These are phyloP conservation scores for Gynochthodes officinalis DNA, from an alignment of 257 asterid species.

Conservation along the genomic window DNA sequence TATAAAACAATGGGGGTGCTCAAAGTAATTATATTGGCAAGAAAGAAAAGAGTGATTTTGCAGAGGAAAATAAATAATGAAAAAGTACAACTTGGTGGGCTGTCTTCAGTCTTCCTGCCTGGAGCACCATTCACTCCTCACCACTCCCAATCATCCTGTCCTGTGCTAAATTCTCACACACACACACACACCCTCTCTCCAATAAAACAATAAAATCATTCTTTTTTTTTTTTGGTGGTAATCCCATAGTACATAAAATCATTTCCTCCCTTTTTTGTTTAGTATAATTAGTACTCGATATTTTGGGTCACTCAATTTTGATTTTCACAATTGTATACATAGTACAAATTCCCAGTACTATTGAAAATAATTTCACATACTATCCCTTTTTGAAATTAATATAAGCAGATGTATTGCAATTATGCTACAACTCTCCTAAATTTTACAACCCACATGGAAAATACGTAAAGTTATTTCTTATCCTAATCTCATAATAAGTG, in stretches of 20 bases:
- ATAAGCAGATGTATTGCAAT: no score
- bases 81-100: constrained; percentile 23
- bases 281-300: no score
- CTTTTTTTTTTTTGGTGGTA: neutral
- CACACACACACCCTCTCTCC: neutral
- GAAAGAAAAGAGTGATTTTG: neutral
- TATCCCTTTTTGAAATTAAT: no score
- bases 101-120: constrained; percentile 7
- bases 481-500: no score
- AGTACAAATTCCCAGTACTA: no score
- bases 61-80: neutral
- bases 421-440: no score
- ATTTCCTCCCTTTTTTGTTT: no score
- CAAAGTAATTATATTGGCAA: neutral
- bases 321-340: no score
- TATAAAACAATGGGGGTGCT: neutral
- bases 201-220: neutral
- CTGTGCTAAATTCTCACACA: neutral
- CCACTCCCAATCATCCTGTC: constrained; percentile 18
- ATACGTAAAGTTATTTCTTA: no score
- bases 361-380: no score
- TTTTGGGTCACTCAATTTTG: no score
- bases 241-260: neutral
- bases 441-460: no score
- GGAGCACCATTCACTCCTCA: constrained; percentile 13